Evolutionary conservation across 176 grass and related monocot genomes (phyloP).

Genomic region (Puya raimondii): DNA sequence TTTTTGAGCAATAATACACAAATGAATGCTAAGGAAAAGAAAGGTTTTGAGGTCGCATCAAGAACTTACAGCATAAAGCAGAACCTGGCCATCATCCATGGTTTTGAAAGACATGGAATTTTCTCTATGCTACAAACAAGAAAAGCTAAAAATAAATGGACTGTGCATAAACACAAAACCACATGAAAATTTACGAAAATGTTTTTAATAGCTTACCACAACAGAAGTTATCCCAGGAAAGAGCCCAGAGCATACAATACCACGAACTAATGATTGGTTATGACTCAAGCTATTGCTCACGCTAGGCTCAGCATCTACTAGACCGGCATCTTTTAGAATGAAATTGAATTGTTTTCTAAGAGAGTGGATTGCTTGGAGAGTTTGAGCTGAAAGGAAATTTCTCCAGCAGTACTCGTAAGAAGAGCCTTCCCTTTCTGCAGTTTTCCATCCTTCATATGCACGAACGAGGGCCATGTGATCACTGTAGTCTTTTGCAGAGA

Average conservation of each 20-base stretch:
- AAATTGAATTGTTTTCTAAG: constrained; percentile 91
- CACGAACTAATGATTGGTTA: constrained; percentile 91
- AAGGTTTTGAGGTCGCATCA: not conserved
- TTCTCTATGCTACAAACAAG: constrained; percentile 71
- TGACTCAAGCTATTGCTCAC: constrained; percentile 76
- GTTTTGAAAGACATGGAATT: constrained; percentile 95
- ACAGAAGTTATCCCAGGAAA: constrained; percentile 92
- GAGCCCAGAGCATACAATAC: constrained; percentile 79
- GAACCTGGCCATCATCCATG: constrained; percentile 97
- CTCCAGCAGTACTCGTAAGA: constrained; percentile 97
- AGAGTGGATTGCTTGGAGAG: constrained; percentile 90
- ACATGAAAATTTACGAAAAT: constrained; percentile 2
- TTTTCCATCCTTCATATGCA: constrained; percentile 98
- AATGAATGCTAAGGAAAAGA: not conserved
- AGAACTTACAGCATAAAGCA: constrained; percentile 90
- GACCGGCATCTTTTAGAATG: constrained; percentile 73
- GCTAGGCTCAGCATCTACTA: constrained; percentile 64
- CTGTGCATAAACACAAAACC: constrained; percentile 3
- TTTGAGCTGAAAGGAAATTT: constrained; percentile 90
- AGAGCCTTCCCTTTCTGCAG: constrained; percentile 90
- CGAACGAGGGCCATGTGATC: constrained; percentile 96
- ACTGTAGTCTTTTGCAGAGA: constrained; percentile 95
- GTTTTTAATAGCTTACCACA: constrained; percentile 42
- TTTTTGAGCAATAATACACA: not conserved
- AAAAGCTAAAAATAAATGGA: constrained; percentile 9